Evolutionary conservation across 495 filamentous ascomycete genomes (phyloP).

Genomic region (Terfezia boudieri): DNA sequence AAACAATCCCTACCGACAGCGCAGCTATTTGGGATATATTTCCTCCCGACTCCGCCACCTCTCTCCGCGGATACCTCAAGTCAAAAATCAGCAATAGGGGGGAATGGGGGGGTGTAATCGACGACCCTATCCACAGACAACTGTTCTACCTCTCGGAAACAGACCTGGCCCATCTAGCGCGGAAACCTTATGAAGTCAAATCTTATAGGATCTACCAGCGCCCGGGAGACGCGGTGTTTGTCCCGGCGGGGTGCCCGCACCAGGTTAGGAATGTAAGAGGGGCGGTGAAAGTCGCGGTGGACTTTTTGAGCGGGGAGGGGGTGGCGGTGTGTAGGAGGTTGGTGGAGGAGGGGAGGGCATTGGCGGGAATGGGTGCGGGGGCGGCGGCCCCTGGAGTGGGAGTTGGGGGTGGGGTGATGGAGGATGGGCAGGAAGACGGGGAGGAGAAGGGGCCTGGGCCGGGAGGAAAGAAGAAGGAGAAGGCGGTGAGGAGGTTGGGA

Average conservation of each 20-base stretch:
- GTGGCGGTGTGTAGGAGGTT: slow-evolving; percentile 6
- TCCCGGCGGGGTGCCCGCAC: slow-evolving; percentile 19
- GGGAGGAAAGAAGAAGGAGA: not conserved
- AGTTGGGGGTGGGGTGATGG: not conserved
- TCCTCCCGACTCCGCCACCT: slow-evolving; percentile 7
- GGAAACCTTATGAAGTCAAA: slow-evolving; percentile 2
- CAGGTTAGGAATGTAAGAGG: slow-evolving; percentile 17
- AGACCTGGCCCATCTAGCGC: slow-evolving; percentile 8
- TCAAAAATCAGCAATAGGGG: not conserved
- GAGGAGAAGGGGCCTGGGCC: not conserved
- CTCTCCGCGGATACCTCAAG: slow-evolving; percentile 12
- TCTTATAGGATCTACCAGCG: slow-evolving; percentile 16
- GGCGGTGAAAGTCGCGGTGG: slow-evolving; percentile 20
- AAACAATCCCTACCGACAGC: slow-evolving; percentile 4
- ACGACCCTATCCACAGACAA: slow-evolving; percentile 20
- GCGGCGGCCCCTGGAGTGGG: not conserved
- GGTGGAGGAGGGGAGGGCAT: slow-evolving; percentile 7
- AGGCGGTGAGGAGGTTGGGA: not conserved
- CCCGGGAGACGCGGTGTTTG: slow-evolving; percentile 18
- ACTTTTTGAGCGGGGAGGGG: slow-evolving; percentile 19
- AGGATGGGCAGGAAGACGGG: not conserved
- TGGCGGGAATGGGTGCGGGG: not conserved
- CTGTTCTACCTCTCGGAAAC: slow-evolving; percentile 17
- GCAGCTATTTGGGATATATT: slow-evolving; percentile 23
- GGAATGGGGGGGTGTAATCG: not conserved